Percentiles rank a stretch among this genome's conserved stretches.
Conservation (phyloP, 2,329 filamentous ascomycete species). For the Hypocrella siamensis region DNA sequence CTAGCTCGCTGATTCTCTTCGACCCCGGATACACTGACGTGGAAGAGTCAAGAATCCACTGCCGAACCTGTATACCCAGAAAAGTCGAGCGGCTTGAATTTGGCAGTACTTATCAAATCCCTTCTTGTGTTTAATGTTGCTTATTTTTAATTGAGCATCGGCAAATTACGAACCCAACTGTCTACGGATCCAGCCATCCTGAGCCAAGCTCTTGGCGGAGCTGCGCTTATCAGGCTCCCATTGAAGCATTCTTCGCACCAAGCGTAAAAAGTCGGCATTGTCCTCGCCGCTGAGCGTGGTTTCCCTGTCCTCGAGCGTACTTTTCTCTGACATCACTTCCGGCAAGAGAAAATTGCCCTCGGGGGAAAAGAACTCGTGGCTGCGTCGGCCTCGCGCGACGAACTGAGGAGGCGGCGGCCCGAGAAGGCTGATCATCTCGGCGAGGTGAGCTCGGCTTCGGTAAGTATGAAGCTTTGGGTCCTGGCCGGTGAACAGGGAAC, state of each 20-base stretch:
- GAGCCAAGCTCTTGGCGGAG: conserved; percentile 12
- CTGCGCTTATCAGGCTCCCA: conserved; percentile 17
- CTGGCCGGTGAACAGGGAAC: conserved; percentile 23
- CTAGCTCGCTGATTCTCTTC: no score
- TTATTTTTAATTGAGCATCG: no score
- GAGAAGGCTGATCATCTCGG: conserved; percentile 29
- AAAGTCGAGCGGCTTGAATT: no score
- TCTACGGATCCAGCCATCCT: conserved; percentile 14
- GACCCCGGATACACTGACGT: no score
- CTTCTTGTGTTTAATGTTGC: no score
- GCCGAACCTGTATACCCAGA: no score
- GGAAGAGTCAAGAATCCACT: no score
- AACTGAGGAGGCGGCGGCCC: conserved; percentile 23
- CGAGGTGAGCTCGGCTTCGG: conserved; percentile 27
- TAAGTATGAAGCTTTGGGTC: conserved; percentile 23
- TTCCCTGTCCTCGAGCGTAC: conserved; percentile 19
- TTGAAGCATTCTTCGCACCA: conserved; percentile 21
- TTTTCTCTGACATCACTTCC: conserved; percentile 9
- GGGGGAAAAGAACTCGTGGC: conserved; percentile 21
- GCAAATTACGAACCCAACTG: background rate
- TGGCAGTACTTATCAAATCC: no score
- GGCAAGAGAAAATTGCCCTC: conserved; percentile 12
- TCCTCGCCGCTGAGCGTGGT: conserved; percentile 17
- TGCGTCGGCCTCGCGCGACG: conserved; percentile 14
- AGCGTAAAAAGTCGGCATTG: conserved; percentile 14